Evolutionary conservation across 2,329 filamentous ascomycete genomes (phyloP), one percentile per base, ranked within the genome.

Genomic region (Fusarium sp.): DNA sequence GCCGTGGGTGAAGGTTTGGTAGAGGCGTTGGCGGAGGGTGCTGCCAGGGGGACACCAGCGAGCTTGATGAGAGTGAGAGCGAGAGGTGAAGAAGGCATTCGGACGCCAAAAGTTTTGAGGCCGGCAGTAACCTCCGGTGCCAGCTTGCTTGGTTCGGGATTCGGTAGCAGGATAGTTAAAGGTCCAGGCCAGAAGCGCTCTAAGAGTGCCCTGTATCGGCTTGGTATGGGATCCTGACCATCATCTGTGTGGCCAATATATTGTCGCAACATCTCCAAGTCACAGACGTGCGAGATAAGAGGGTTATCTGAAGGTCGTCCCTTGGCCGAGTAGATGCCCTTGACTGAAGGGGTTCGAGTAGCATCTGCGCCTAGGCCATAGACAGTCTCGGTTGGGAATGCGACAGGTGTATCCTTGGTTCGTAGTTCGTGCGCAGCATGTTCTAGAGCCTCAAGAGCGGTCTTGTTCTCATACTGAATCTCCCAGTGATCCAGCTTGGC

Each of bases 331-430:
- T 96, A 99, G 71, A 99, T 99, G n/a, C 94, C 94, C 75, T 87
- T 89, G 8, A 98, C 95, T 3, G 95, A 92, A 24, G 83, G 84
- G 74, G 91, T 94, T 73, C 94, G 88, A 26, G 94, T 98, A 13
- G 96, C 96, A 81, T 98, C 96, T 15, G 96, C 96, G n/a, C 94
- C 96, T 9, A 99, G 86, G 0, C 96, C 96, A 78, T 99, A 99
- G 1, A 99, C 96, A 1, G 96, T 99, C 81, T 99, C 96, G 0
- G 96, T 99, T 1, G 96, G 96, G 77, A 99, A 99, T 2, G 93
- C 96, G 47, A 99, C 94, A 6, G 96, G 96, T 5, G 87, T 86
- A 76, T 93, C 86, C 52, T 86, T 89, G 19, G 84, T 84, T 52
- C 84, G 87, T 36, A 97, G 83, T 68, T 90, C 85, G 14, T 84